phyloP scores from a whole-genome alignment of 2,329 filamentous ascomycete species.

The Grosmannia penicillata region DNA sequence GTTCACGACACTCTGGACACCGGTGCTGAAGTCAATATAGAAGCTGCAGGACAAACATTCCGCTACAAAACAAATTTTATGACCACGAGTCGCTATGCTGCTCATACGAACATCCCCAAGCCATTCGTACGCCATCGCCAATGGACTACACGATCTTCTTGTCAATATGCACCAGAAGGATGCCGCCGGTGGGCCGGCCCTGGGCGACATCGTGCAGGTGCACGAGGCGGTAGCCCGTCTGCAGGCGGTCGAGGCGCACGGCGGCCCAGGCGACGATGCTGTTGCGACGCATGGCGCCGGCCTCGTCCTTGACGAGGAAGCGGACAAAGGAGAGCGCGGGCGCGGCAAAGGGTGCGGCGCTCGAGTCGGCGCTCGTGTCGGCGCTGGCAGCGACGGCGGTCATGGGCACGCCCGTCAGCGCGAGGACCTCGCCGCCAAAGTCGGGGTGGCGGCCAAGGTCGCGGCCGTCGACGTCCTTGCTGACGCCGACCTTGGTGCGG shows the following conservation, averaged over 20 bases:
- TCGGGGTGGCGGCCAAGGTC: conserved; percentile 48
- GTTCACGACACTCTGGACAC: too few species aligned
- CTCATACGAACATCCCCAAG: background rate
- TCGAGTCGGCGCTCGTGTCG: background rate
- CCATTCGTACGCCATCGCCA: background rate
- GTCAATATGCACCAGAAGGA: conserved; percentile 58
- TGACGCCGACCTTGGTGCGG: conserved; percentile 28
- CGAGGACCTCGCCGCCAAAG: conserved; percentile 41
- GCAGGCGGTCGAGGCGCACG: conserved; percentile 67
- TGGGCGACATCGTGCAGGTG: conserved; percentile 52
- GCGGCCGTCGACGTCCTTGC: conserved; percentile 14
- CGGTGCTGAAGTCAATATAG: too few species aligned
- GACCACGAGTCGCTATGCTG: too few species aligned
- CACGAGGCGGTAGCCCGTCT: conserved; percentile 62
- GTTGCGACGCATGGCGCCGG: conserved; percentile 59
- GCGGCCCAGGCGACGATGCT: conserved; percentile 79
- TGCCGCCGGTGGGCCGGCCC: conserved; percentile 50
- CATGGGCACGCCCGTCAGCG: conserved; percentile 36
- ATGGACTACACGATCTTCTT: conserved; percentile 33
- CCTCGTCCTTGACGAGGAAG: conserved; percentile 70
- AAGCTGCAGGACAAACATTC: too few species aligned
- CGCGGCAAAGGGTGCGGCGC: conserved; percentile 34
- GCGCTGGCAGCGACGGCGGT: conserved; percentile 23
- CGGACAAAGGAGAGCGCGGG: conserved; percentile 60
- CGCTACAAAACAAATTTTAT: too few species aligned